A percentile compares a stretch with the other conserved stretches of the same genome.
These are phyloP conservation scores for Gyrodon lividus DNA, from an alignment of 768 basidiomycete genomes.

Conservation along the genomic window DNA sequence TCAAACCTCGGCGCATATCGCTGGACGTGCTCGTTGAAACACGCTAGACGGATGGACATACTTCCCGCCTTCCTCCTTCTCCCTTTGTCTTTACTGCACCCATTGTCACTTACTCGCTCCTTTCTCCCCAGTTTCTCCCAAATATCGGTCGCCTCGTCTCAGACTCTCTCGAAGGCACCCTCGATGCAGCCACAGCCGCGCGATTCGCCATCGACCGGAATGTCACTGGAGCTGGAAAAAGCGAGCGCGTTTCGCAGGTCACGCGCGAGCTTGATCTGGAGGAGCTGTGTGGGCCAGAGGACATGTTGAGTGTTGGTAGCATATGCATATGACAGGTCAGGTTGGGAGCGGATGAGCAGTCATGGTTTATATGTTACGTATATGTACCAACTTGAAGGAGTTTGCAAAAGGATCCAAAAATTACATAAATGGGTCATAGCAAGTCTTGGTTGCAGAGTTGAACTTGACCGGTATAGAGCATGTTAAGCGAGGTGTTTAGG, in stretches of 20 bases:
- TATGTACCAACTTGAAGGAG: no score
- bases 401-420: no score
- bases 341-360: no score
- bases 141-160: constrained; percentile 76
- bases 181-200: constrained; percentile 47
- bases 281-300: constrained; percentile 49
- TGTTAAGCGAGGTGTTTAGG: no score
- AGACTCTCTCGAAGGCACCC: constrained; percentile 63
- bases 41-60: no score
- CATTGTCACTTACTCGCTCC: no score
- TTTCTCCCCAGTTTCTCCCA: constrained; percentile 70
- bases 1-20: not conserved
- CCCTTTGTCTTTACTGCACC: no score
- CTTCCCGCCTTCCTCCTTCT: constrained; percentile 4
- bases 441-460: no score
- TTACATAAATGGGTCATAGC: no score
- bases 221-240: constrained; percentile 14
- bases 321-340: no score
- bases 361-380: no score
- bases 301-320: constrained; percentile 29
- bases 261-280: constrained; percentile 42
- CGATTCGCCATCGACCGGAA: constrained; percentile 68
- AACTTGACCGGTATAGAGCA: no score
- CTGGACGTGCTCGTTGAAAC: not conserved
- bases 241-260: constrained; percentile 17